Base-by-base conservation (phyloP, 768 basidiomycete genomes). In the Mycena indigotica region DNA sequence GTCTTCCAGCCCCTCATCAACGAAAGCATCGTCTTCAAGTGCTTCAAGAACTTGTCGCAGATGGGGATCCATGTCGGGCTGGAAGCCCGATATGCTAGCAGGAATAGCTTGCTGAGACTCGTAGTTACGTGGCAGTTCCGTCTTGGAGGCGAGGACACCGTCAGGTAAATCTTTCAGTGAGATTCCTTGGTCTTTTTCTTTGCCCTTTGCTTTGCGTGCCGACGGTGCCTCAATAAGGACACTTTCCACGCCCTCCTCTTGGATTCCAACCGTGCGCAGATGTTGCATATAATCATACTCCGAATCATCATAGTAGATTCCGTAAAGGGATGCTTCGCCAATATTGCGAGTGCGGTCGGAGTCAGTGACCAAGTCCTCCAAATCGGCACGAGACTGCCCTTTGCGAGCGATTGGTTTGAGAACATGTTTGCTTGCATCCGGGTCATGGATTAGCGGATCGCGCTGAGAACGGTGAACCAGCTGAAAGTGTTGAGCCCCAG, bases 211-310 rank as follows among this genome's bases (percentile, higher is more conserved):
- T 61, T 77, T 77, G 3, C 76, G 69, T 16, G 74, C 67, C 17
- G 72, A 66, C 2, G 87, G 85, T n/a, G 90, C 89, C 63, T 93
- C 91, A 50, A 97, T 76, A 56, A 95, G 79, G 51, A 92, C 75
- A 56, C 86, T 89, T 35, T 94, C 93, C 6, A 90, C 85, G 12
- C 91, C 90, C 41, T 87, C 91, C 68, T 92, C 91, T 56, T 87
- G 82, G 13, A 83, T 66, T 3, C 92, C 93, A 50, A 92, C 84
- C 2, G 83, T 65, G 13, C 93, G 88, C 41, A 99, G 83, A 74
- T 99, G 97, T 71, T 95, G 89, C 91, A 98, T 94, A 77, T 99
- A 99, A 73, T 99, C 92, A 77, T 99, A 99, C 57, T 94, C 84
- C 5, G 92, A 89, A 69, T 99, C 95, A 75, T 98, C 95, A 74